phyloP scores from a whole-genome alignment of 208 protist genomes.

The Crithidia expoeki region DNA sequence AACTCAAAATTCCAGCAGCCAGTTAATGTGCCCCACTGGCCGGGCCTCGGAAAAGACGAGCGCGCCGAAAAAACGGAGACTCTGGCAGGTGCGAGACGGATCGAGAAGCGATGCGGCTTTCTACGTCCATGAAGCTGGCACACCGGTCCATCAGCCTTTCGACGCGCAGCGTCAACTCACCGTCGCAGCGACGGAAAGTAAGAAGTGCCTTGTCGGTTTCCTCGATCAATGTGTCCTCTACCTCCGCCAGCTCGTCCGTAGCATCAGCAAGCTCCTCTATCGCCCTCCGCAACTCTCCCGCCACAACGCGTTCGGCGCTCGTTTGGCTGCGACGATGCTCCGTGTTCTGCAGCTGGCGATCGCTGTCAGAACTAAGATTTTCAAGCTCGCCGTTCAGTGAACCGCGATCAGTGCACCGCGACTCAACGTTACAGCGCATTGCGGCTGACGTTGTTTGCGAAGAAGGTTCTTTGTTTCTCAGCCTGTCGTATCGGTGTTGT shows the following conservation, averaged over 20 bases:
- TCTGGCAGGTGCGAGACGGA: neutral
- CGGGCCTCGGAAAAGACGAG: too few species aligned
- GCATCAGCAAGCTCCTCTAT: conserved; percentile 23
- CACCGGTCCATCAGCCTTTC: conserved; percentile 25
- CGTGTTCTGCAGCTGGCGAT: too few species aligned
- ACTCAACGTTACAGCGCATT: too few species aligned
- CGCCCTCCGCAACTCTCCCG: conserved; percentile 9
- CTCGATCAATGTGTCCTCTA: conserved; percentile 34
- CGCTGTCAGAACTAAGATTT: too few species aligned
- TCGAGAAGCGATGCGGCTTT: conserved; percentile 11
- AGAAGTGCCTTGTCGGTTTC: conserved; percentile 34
- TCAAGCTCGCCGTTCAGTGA: too few species aligned
- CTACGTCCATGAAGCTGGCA: conserved; percentile 20
- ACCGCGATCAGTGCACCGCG: too few species aligned
- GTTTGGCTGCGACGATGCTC: too few species aligned
- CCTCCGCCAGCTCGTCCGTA: conserved; percentile 27
- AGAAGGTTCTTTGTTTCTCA: too few species aligned
- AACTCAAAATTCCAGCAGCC: neutral
- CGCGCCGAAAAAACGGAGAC: too few species aligned
- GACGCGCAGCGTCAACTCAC: conserved; percentile 16
- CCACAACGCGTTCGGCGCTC: too few species aligned
- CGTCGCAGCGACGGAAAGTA: conserved; percentile 15
- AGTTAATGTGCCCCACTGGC: neutral
- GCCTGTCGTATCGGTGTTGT: too few species aligned
- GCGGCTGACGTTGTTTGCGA: too few species aligned